Evolutionary conservation across 176 grass and related monocot genomes (phyloP), one percentile per base, ranked within the genome.

Genomic region (Microstegium vimineum): DNA sequence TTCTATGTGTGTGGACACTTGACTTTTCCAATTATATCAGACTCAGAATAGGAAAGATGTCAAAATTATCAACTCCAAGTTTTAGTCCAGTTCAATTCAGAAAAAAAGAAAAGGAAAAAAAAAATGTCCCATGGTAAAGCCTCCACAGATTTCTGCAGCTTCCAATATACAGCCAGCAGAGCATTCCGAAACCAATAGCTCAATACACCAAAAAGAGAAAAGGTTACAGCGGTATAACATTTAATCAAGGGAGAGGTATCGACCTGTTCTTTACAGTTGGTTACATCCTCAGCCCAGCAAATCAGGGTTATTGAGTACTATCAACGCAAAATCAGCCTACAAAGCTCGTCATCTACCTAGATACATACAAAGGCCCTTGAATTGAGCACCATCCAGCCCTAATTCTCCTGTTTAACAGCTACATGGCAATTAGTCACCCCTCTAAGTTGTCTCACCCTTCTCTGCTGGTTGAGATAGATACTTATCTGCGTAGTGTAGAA

Each of bases 401-500:
- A 59, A 26, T 82, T 77, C 77, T 43, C 66, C 66, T 83, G 88
- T 86, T 67, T 86, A 78, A 83, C 30, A 79, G 11, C 38, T 77
- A 82, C 87, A 82, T 83, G 47, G 34, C 56, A 71, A 57, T 77
- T 70, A 81, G 72, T 71, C 17, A 2, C 33, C 79, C 68, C 66
- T 87, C 81, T 92, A 95, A 87, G 83, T 66, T 57, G 80, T 32
- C 42, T 76, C 88, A 73, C 38, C 52, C 45, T 88, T 90, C 36
- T 88, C 85, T 61, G 76, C 33, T 25, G 69, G 45, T 78, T 86
- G 82, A 76, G 79, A 86, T 26, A 99, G 85, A 90, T 94, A 77
- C 72, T 85, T 81, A 78, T 95, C 96, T 14, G 96, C 96, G 15
- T 90, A 94, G 86, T 93, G 89, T 27, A 99, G 86, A 71, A 99